Evolutionary conservation across 2,329 filamentous ascomycete species (phyloP).

Genomic region (Teratosphaeria viscida): DNA sequence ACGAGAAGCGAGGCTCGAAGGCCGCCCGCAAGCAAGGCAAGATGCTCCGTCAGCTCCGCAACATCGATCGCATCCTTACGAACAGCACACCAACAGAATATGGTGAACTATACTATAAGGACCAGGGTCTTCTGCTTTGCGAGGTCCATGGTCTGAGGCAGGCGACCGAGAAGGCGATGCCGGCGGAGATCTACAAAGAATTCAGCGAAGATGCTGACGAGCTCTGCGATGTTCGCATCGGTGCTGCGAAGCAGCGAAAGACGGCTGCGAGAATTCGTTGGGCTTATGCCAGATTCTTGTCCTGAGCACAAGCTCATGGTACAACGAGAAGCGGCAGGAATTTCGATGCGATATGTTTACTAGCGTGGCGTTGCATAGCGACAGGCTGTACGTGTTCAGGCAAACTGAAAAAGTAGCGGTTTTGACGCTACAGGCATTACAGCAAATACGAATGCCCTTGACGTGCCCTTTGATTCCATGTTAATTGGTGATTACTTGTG

Average conservation of each 20-base stretch:
- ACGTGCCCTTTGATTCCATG: not conserved
- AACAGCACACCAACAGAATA: slow-evolving; percentile 51
- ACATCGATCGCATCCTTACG: slow-evolving; percentile 62
- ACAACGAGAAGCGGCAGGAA: not conserved
- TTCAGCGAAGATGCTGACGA: slow-evolving; percentile 85
- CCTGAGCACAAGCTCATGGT: slow-evolving; percentile 1
- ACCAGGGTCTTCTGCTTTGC: slow-evolving; percentile 80
- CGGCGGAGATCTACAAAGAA: slow-evolving; percentile 64
- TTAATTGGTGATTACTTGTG: not conserved
- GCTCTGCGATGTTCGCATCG: slow-evolving; percentile 67
- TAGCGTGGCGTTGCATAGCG: not conserved
- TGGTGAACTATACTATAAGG: slow-evolving; percentile 76
- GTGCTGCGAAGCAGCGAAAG: slow-evolving; percentile 65
- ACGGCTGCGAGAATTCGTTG: slow-evolving; percentile 78
- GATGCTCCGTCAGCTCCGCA: slow-evolving; percentile 68
- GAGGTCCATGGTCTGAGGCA: slow-evolving; percentile 76
- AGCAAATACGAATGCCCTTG: not conserved
- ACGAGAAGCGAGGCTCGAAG: slow-evolving; percentile 57
- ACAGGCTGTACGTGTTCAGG: not conserved
- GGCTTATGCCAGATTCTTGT: slow-evolving; percentile 71
- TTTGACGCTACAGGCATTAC: not conserved
- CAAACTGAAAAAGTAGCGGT: not conserved
- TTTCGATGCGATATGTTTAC: not conserved
- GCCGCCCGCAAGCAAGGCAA: slow-evolving; percentile 56
- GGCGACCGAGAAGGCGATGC: slow-evolving; percentile 57